These are phyloP conservation scores for Collybia nuda DNA, from an alignment of 768 basidiomycete species.

Conservation along the genomic window DNA sequence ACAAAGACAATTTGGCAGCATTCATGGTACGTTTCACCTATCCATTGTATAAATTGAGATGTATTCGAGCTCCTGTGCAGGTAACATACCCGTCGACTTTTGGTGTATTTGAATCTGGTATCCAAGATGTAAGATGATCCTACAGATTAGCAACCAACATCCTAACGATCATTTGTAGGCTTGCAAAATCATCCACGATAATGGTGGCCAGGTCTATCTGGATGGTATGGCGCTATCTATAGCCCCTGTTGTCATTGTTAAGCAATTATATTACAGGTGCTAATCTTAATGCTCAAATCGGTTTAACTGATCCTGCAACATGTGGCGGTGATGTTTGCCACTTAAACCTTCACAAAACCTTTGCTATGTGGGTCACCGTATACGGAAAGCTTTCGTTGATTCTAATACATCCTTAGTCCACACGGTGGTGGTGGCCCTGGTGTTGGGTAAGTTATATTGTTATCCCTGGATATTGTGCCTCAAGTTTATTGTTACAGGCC, in stretches of 20 bases:
- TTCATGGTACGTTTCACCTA: slow-evolving; percentile 71
- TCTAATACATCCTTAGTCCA: slow-evolving; percentile 49
- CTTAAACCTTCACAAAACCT: slow-evolving; percentile 97
- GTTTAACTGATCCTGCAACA: slow-evolving; percentile 88
- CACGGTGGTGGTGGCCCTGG: slow-evolving; percentile 98
- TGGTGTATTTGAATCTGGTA: slow-evolving; percentile 94
- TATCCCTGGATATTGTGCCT: not conserved
- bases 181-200: slow-evolving; percentile 90
- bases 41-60: not conserved
- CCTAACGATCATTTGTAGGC: slow-evolving; percentile 45
- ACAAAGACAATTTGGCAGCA: slow-evolving; percentile 90
- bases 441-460: slow-evolving; percentile 61
- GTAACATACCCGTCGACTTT: slow-evolving; percentile 98
- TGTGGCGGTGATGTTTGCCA: slow-evolving; percentile 99
- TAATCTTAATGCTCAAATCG: slow-evolving; percentile 93
- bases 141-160: not conserved
- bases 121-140: slow-evolving; percentile 54
- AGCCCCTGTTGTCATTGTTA: not conserved
- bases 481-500: slow-evolving; percentile 46
- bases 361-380: slow-evolving; percentile 71
- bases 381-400: not conserved
- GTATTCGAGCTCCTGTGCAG: slow-evolving; percentile 33
- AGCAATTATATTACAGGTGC: slow-evolving; percentile 48
- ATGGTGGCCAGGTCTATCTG: slow-evolving; percentile 96
- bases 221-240: slow-evolving; percentile 55